phyloP scores from a whole-genome alignment of 768 basidiomycete species.

The Dacryopinax primogenitus region DNA sequence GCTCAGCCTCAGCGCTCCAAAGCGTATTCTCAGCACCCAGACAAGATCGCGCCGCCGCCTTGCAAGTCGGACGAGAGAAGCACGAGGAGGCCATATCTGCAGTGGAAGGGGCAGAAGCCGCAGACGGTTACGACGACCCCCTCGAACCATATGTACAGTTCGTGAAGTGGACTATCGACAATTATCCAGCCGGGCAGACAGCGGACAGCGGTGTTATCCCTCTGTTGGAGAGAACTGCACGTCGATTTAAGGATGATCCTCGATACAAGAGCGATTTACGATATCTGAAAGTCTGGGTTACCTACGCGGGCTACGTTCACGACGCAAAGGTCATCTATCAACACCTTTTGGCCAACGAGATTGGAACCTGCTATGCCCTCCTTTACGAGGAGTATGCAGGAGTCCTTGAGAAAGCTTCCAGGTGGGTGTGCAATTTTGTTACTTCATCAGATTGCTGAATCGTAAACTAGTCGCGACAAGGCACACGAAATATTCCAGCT shows the following conservation, averaged over 20 bases:
- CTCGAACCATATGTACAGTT: conserved; percentile 75
- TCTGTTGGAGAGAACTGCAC: conserved; percentile 70
- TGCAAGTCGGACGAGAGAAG: conserved; percentile 26
- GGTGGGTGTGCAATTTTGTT: too few species aligned
- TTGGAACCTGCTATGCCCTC: conserved; percentile 64
- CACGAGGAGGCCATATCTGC: conserved; percentile 29
- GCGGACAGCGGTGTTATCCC: conserved; percentile 61
- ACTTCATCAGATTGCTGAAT: too few species aligned
- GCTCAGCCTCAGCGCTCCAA: conserved; percentile 33
- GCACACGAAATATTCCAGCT: conserved; percentile 71
- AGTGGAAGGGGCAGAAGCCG: conserved; percentile 28
- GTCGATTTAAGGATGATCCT: conserved; percentile 68
- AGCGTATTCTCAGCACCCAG: conserved; percentile 33
- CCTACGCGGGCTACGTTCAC: conserved; percentile 72
- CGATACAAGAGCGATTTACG: conserved; percentile 71
- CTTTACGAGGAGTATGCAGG: conserved; percentile 87
- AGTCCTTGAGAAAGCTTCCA: conserved; percentile 58
- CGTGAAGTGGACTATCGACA: conserved; percentile 77
- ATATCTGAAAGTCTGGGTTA: conserved; percentile 83
- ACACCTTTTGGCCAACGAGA: conserved; percentile 81
- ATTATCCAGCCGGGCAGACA: conserved; percentile 64
- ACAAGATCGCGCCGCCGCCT: conserved; percentile 27
- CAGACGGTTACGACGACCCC: conserved; percentile 67
- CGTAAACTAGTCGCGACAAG: conserved; percentile 58
- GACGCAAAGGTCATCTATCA: conserved; percentile 63